Evolutionary conservation across 1,284 basidiomycete species (phyloP).

Genomic region (Grifola frondosa): DNA sequence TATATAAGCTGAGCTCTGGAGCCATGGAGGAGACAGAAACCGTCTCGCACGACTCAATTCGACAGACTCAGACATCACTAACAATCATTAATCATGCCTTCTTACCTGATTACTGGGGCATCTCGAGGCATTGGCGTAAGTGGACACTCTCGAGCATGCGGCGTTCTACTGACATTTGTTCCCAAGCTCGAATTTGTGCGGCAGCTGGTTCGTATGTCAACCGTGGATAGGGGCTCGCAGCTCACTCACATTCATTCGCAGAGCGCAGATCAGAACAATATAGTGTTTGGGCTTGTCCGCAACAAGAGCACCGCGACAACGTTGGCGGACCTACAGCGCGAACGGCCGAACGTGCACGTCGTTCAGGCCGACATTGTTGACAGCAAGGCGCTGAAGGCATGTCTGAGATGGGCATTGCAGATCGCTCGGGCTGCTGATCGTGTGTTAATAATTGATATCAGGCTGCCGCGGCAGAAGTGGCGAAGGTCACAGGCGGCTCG

Average conservation of each 20-base stretch:
- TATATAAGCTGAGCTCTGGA: too few species aligned
- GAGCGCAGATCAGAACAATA: slow-evolving; percentile 19
- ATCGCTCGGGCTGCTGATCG: not conserved
- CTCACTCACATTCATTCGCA: not conserved
- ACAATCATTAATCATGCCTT: slow-evolving; percentile 22
- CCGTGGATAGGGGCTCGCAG: not conserved
- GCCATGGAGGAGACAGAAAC: too few species aligned
- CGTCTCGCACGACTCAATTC: too few species aligned
- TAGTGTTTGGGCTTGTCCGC: slow-evolving; percentile 30
- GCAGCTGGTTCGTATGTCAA: slow-evolving; percentile 23
- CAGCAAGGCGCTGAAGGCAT: slow-evolving; percentile 19
- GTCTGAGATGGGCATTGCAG: too few species aligned
- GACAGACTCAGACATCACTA: too few species aligned
- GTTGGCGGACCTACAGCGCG: slow-evolving; percentile 21
- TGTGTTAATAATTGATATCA: not conserved
- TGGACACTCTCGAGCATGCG: slow-evolving; percentile 3
- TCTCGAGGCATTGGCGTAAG: slow-evolving; percentile 28
- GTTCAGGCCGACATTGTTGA: slow-evolving; percentile 21
- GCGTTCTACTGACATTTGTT: slow-evolving; percentile 16
- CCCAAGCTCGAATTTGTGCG: slow-evolving; percentile 35
- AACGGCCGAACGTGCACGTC: slow-evolving; percentile 25
- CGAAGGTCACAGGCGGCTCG: slow-evolving; percentile 27
- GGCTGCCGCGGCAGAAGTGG: slow-evolving; percentile 22
- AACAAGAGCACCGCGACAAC: slow-evolving; percentile 17
- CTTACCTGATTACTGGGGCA: slow-evolving; percentile 29